These are phyloP conservation scores for Bothriochloa decipiens DNA, from an alignment of 176 grass and related monocot genomes.

Conservation along the genomic window DNA sequence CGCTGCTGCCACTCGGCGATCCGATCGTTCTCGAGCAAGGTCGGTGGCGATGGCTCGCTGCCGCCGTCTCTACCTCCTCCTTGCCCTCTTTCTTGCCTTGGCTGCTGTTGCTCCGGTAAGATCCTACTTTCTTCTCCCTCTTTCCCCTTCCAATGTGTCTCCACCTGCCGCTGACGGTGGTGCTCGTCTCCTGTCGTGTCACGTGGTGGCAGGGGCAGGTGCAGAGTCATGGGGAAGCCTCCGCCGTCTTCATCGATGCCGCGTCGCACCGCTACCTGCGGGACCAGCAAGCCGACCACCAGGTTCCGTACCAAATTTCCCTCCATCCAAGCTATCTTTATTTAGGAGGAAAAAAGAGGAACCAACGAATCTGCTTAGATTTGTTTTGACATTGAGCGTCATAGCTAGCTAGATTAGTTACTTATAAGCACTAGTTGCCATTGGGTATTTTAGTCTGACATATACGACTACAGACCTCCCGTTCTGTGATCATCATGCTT, in stretches of 20 bases:
- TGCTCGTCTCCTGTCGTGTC: constrained; percentile 8
- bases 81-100: constrained; percentile 29
- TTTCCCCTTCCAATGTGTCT: neutral
- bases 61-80: neutral
- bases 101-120: constrained; percentile 39
- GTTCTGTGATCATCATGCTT: neutral
- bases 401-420: neutral
- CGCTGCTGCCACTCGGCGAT: constrained; percentile 10
- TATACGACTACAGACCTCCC: neutral
- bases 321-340: neutral
- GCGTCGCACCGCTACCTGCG: constrained; percentile 52
- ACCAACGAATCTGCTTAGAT: neutral
- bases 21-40: constrained; percentile 36
- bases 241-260: constrained; percentile 50
- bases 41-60: constrained; percentile 39
- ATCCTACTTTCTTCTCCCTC: neutral
- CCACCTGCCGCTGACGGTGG: neutral
- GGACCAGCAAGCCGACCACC: constrained; percentile 27
- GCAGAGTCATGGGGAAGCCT: constrained; percentile 18
- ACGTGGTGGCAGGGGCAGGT: neutral
- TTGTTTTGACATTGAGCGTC: neutral
- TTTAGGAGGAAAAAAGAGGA: neutral
- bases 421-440: neutral
- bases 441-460: neutral
- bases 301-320: constrained; percentile 32